phyloP scores from a whole-genome alignment of 192 early-diverging fungal genomes.

The Entomortierella chlamydospora region DNA sequence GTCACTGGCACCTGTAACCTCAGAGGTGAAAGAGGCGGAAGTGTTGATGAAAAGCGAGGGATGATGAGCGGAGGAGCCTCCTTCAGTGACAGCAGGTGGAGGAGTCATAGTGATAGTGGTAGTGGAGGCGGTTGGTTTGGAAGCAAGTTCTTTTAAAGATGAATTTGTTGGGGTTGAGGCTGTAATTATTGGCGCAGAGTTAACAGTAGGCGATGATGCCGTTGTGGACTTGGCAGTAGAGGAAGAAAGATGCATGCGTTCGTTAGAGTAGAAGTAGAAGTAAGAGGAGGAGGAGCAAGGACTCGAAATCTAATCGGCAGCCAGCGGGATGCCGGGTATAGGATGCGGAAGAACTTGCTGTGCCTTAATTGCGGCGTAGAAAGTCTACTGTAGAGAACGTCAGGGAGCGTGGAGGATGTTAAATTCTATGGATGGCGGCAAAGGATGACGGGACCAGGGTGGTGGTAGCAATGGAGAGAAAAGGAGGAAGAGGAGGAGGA shows the following conservation, averaged over 20 bases:
- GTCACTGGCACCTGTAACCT: conserved; percentile 5
- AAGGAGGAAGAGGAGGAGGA: too few relatives aligned
- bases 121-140: too few relatives aligned
- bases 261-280: not conserved
- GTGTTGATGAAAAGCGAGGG: conserved; percentile 12
- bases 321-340: not conserved
- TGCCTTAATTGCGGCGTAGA: too few relatives aligned
- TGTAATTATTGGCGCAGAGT: not conserved
- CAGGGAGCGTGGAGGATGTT: too few relatives aligned
- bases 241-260: not conserved
- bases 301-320: not conserved
- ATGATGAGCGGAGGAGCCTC: not conserved
- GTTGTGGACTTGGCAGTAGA: not conserved
- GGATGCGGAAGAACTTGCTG: too few relatives aligned
- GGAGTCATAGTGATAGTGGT: conserved; percentile 5
- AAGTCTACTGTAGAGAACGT: too few relatives aligned
- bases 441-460: too few relatives aligned
- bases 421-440: too few relatives aligned
- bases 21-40: not conserved
- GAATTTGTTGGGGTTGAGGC: not conserved
- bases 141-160: not conserved
- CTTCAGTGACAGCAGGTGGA: not conserved
- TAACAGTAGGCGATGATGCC: not conserved
- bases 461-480: too few relatives aligned
- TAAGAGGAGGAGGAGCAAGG: not conserved